Percentiles rank a stretch among this genome's conserved stretches.
Conservation (phyloP, 495 filamentous ascomycete genomes). For the Clavariopsis aquatica region DNA sequence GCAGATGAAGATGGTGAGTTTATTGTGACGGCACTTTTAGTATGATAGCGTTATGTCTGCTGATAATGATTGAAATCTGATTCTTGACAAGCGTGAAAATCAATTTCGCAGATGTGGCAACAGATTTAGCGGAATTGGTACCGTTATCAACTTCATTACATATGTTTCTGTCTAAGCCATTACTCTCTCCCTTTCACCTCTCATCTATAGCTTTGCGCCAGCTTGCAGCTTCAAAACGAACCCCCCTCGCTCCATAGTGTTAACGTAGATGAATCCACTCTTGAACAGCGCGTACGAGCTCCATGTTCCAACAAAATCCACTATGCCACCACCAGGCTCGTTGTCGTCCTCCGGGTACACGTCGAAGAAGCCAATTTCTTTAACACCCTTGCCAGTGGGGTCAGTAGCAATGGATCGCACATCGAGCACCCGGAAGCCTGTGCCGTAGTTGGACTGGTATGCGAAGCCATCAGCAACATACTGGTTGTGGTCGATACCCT, state of each 20-base stretch:
- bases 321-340: conserved; percentile 47
- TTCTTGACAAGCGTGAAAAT: too few relatives aligned
- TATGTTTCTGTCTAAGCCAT: not conserved
- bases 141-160: not conserved
- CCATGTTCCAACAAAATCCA: conserved; percentile 63
- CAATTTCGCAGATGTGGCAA: too few relatives aligned
- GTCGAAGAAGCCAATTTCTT: conserved; percentile 61
- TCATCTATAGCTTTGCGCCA: conserved; percentile 8
- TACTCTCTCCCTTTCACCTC: not conserved
- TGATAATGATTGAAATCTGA: too few relatives aligned
- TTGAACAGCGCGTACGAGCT: conserved; percentile 59
- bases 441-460: conserved; percentile 63
- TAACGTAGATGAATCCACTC: conserved; percentile 58
- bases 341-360: conserved; percentile 62
- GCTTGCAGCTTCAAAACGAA: conserved; percentile 50
- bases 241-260: conserved; percentile 61
- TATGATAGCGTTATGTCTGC: not conserved
- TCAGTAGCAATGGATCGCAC: conserved; percentile 55
- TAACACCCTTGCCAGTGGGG: conserved; percentile 55
- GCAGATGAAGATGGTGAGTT: too few relatives aligned
- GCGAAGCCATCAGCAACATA: conserved; percentile 56
- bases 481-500: conserved; percentile 64
- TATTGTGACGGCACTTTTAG: not conserved
- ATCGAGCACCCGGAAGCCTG: conserved; percentile 59
- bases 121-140: too few relatives aligned